Conservation (phyloP, 495 filamentous ascomycete genomes). For the Penicillium daleae region DNA sequence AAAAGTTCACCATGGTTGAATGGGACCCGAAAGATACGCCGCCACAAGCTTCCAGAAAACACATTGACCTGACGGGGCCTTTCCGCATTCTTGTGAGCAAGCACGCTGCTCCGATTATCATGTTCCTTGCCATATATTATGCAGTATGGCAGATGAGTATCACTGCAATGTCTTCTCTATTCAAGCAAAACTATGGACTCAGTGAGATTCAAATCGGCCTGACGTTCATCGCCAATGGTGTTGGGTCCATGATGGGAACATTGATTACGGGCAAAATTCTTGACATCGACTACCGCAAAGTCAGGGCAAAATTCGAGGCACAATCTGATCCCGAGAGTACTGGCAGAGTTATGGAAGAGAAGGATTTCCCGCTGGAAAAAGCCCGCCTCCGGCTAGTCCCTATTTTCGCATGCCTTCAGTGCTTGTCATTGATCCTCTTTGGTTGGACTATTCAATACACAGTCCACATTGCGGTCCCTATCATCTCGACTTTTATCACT, state of each 20-base stretch:
- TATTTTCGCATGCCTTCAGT: constrained; percentile 43
- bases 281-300: constrained; percentile 21
- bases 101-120: constrained; percentile 47
- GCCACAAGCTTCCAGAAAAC: constrained; percentile 27
- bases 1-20: constrained; percentile 25
- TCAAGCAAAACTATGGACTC: constrained; percentile 45
- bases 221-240: constrained; percentile 55
- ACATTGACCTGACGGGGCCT: constrained; percentile 40
- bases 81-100: constrained; percentile 52
- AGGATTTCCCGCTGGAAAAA: constrained; percentile 51
- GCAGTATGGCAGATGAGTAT: constrained; percentile 62
- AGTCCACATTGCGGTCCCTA: constrained; percentile 55
- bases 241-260: constrained; percentile 54
- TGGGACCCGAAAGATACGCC: constrained; percentile 15
- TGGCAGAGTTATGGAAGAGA: neutral
- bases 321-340: neutral
- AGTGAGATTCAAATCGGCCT: constrained; percentile 53
- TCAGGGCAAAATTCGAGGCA: constrained; percentile 20
- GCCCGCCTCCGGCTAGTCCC: constrained; percentile 51
- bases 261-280: constrained; percentile 44
- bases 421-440: constrained; percentile 51
- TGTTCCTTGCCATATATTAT: constrained; percentile 56
- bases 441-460: constrained; percentile 61
- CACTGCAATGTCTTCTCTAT: constrained; percentile 56
- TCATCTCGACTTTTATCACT: constrained; percentile 62